Evolutionary conservation across 2,329 filamentous ascomycete species (phyloP).

Genomic region (Westerdykella aurantiaca): DNA sequence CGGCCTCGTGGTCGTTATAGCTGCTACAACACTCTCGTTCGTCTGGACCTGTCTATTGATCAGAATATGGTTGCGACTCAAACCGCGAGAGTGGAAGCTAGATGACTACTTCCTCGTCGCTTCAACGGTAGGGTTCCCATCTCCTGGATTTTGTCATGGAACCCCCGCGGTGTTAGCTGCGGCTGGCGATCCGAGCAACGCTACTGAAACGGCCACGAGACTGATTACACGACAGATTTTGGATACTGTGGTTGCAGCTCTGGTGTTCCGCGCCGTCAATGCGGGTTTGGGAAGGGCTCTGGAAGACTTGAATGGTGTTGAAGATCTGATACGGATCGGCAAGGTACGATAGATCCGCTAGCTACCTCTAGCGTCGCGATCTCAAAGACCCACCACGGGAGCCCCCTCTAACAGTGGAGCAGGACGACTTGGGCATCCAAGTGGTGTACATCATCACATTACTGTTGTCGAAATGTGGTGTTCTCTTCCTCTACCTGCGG

Average conservation of each 20-base stretch:
- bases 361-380: background rate
- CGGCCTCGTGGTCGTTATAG: conserved; percentile 29
- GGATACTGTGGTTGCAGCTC: conserved; percentile 14
- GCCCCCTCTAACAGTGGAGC: background rate
- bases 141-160: too few relatives aligned
- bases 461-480: conserved; percentile 24
- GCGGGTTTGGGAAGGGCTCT: conserved; percentile 21
- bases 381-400: background rate
- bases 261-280: conserved; percentile 21
- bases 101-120: conserved; percentile 25
- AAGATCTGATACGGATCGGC: conserved; percentile 17
- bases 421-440: conserved; percentile 28
- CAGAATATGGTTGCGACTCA: conserved; percentile 24
- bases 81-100: conserved; percentile 25
- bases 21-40: conserved; percentile 23
- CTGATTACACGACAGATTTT: conserved; percentile 13
- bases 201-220: background rate
- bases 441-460: conserved; percentile 27
- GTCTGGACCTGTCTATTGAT: conserved; percentile 27
- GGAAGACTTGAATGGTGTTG: conserved; percentile 7
- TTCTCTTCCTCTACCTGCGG: conserved; percentile 25
- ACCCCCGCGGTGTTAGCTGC: background rate
- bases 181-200: background rate
- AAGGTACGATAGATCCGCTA: conserved; percentile 15
- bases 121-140: conserved; percentile 15